phyloP scores from a whole-genome alignment of 805 yeast genomes.

The Naumovozyma castellii region DNA sequence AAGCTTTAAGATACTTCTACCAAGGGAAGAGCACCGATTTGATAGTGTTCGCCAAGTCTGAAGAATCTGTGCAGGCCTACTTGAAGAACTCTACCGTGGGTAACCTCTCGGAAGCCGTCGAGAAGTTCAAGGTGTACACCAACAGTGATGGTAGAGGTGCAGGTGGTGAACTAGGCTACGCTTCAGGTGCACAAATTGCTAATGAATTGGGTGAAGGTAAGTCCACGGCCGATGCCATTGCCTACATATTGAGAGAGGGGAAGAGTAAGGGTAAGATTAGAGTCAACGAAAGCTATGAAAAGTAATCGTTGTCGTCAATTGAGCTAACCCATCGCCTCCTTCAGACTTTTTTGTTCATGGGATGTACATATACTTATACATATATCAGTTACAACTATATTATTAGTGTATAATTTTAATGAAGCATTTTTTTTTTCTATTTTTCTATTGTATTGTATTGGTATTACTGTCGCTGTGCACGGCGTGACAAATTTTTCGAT shows the following conservation, averaged over 20 bases:
- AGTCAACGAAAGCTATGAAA: neutral
- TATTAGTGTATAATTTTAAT: too few species aligned
- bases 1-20: slow-evolving; percentile 46
- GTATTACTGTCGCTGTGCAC: too few species aligned
- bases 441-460: too few species aligned
- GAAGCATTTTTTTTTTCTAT: neutral
- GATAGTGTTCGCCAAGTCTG: slow-evolving; percentile 51
- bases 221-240: slow-evolving; percentile 47
- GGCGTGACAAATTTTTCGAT: too few species aligned
- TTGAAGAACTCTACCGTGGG: slow-evolving; percentile 33
- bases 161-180: slow-evolving; percentile 64
- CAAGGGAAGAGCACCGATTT: slow-evolving; percentile 60
- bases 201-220: slow-evolving; percentile 57
- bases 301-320: too few species aligned
- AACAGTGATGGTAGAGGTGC: slow-evolving; percentile 54
- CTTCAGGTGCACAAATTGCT: slow-evolving; percentile 53
- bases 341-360: too few species aligned
- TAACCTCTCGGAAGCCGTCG: slow-evolving; percentile 45
- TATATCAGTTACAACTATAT: too few species aligned
- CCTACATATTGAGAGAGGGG: slow-evolving; percentile 53
- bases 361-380: neutral
- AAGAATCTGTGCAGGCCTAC: slow-evolving; percentile 35
- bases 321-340: too few species aligned
- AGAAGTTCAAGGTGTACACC: slow-evolving; percentile 55
- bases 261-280: slow-evolving; percentile 29